Evolutionary conservation across 2,329 filamentous ascomycete genomes (phyloP).

Genomic region (Boeremia exigua): DNA sequence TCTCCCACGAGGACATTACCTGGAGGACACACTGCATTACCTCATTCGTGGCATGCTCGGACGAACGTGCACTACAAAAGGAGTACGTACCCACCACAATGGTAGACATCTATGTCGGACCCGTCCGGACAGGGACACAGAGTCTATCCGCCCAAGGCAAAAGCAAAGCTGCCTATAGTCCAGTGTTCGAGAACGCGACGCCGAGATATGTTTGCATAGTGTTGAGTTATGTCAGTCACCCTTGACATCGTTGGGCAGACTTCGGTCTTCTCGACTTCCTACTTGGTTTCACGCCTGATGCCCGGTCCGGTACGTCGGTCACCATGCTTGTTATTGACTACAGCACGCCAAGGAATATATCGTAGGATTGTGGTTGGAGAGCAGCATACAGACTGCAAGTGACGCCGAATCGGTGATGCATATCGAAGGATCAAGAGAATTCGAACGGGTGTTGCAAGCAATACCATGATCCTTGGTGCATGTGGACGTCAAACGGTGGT

Average conservation of each 20-base stretch:
- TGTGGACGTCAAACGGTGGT: slow-evolving; percentile 11
- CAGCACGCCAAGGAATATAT: background rate
- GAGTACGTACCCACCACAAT: background rate
- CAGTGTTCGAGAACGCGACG: background rate
- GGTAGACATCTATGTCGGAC: background rate
- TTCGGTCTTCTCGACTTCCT: background rate
- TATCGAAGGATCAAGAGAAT: slow-evolving; percentile 4
- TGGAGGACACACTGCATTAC: too few species aligned
- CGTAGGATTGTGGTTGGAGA: background rate
- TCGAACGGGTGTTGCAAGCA: slow-evolving; percentile 2
- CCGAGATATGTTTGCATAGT: background rate
- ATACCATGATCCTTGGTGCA: slow-evolving; percentile 12
- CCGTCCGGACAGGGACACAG: background rate
- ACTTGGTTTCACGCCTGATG: background rate
- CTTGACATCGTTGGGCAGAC: background rate
- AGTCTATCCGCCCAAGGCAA: background rate
- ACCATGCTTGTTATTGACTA: background rate
- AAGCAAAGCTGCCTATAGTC: background rate
- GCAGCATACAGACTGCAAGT: background rate
- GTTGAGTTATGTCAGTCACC: slow-evolving; percentile 1
- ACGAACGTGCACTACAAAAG: background rate
- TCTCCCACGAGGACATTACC: too few species aligned
- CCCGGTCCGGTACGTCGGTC: background rate
- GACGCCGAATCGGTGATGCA: slow-evolving; percentile 1
- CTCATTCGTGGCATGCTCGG: too few species aligned